Evolutionary conservation across 164 flowering plant species (phyloP).

Genomic region (Vitis rotundifolia): DNA sequence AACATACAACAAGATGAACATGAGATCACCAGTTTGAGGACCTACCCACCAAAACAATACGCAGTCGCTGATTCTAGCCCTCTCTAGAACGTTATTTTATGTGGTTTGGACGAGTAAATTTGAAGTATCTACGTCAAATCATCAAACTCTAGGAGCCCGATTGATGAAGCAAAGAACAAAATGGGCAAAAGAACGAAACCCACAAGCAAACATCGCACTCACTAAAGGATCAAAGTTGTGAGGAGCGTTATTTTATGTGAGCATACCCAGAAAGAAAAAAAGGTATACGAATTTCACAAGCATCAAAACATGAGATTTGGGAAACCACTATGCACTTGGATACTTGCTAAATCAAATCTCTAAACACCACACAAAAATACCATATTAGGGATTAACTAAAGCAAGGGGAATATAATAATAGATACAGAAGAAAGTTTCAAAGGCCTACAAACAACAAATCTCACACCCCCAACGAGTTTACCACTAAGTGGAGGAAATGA

Average conservation of each 20-base stretch:
- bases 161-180: slow-evolving; percentile 33
- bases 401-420: background rate
- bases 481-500: background rate
- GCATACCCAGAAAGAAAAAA: slow-evolving; percentile 2
- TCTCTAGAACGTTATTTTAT: slow-evolving; percentile 62
- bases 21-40: slow-evolving; percentile 17
- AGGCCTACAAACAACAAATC: background rate
- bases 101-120: slow-evolving; percentile 25
- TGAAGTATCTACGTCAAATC: slow-evolving; percentile 15
- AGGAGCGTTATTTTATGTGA: slow-evolving; percentile 57
- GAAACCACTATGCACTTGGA: slow-evolving; percentile 8
- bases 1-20: slow-evolving; percentile 12
- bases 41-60: slow-evolving; percentile 3
- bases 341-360: slow-evolving; percentile 4
- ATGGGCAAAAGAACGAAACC: slow-evolving; percentile 10
- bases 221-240: slow-evolving; percentile 9
- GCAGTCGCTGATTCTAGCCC: slow-evolving; percentile 16
- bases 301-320: slow-evolving; percentile 12
- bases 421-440: too few relatives aligned
- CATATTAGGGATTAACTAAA: background rate
- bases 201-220: slow-evolving; percentile 19
- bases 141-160: slow-evolving; percentile 7
- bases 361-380: background rate
- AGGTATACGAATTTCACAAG: background rate
- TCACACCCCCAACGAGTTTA: background rate